Percentiles rank a stretch among this genome's conserved stretches.
phyloP scores from a whole-genome alignment of 257 asterid genomes.

The Jacaranda mimosifolia region DNA sequence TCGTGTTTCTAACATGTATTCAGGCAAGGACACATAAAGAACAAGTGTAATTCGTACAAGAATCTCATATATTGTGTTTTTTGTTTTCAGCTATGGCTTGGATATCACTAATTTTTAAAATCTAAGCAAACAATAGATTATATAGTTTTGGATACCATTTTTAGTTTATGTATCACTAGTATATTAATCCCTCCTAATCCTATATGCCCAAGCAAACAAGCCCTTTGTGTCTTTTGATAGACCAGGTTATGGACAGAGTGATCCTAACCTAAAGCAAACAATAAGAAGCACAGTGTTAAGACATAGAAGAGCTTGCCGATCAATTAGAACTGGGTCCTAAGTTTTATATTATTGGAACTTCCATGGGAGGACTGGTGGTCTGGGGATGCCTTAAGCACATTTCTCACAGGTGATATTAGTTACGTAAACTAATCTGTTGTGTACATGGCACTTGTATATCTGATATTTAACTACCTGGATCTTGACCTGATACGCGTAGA shows the following conservation, averaged over 20 bases:
- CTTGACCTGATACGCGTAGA: too few species aligned
- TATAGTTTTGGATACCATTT: too few species aligned
- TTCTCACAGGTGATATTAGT: too few species aligned
- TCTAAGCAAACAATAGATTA: too few species aligned
- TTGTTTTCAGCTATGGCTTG: constrained; percentile 60
- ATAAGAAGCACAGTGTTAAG: constrained; percentile 58
- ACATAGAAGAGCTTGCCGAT: constrained; percentile 81
- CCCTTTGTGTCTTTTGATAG: constrained; percentile 75
- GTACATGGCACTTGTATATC: too few species aligned
- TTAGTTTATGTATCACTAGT: too few species aligned
- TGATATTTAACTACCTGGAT: too few species aligned
- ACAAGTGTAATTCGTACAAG: not conserved
- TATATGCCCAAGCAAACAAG: too few species aligned
- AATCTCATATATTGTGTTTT: constrained; percentile 9
- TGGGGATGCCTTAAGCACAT: constrained; percentile 68
- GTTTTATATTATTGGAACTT: constrained; percentile 68
- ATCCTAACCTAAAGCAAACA: constrained; percentile 72
- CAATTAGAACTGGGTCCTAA: constrained; percentile 64
- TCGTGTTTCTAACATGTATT: not conserved
- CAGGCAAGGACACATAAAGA: constrained; percentile 5
- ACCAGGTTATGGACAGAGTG: constrained; percentile 89
- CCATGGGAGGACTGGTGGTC: constrained; percentile 78
- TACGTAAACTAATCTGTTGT: too few species aligned
- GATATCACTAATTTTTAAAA: too few species aligned
- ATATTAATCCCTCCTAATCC: too few species aligned